Conservation (phyloP, 2,329 filamentous ascomycete species). For the Pseudocercospora macadamiae region DNA sequence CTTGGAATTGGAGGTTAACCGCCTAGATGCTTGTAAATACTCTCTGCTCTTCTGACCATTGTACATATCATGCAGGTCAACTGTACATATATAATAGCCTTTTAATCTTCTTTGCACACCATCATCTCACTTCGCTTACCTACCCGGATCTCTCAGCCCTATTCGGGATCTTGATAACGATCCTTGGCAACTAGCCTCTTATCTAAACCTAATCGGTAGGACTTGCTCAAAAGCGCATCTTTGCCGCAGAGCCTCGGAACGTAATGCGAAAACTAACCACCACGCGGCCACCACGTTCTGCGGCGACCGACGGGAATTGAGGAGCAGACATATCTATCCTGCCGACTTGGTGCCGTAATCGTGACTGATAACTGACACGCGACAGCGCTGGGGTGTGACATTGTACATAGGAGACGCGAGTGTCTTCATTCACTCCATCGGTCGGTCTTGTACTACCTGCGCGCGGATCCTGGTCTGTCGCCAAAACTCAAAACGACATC, state of each 20-base stretch:
- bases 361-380: no score
- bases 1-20: background rate
- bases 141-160: no score
- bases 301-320: background rate
- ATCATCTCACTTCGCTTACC: no score
- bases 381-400: background rate
- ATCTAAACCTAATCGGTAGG: conserved; percentile 3
- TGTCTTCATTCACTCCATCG: no score
- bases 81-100: conserved; percentile 7
- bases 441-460: no score
- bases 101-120: background rate
- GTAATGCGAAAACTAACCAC: conserved; percentile 3
- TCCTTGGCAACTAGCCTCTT: background rate
- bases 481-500: background rate
- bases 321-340: conserved; percentile 1
- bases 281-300: background rate
- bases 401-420: background rate
- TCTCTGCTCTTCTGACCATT: background rate
- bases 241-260: background rate
- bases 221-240: background rate
- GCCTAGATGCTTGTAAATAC: conserved; percentile 5
- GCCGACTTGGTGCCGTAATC: conserved; percentile 9
- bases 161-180: no score
- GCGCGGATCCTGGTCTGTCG: no score
- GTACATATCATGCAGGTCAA: conserved; percentile 6